Evolutionary conservation across 768 basidiomycete species (phyloP), one percentile per base, ranked within the genome.

Genomic region (Dioszegia crocea): DNA sequence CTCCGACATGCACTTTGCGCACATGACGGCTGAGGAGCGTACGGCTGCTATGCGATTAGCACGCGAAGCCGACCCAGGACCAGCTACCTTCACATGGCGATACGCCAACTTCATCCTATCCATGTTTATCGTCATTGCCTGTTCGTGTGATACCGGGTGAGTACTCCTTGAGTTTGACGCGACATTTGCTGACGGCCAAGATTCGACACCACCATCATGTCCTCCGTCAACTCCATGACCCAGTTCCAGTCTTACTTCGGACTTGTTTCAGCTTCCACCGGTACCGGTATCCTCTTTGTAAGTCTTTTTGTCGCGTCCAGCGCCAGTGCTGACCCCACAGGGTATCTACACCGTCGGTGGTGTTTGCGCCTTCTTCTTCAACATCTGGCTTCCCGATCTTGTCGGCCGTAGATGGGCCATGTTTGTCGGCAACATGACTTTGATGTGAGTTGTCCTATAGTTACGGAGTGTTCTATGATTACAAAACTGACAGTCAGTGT

Each of bases 191-290:
- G 6, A 6, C 8, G 33, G 33, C 33, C n/a, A n/a, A 33, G 33
- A 6, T 83, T 84, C 60, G 82, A 83, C 65, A 79, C 80, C 14
- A 83, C 83, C 40, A 81, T 82, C 49, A 82, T 83, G 82, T 78
- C 80, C 33, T 81, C 81, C 53, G 80, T 82, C 70, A 82, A 83
- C 64, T 77, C 77, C 52, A 83, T 83, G 82, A 60, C 67, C 31
- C 73, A 74, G 48, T 74, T 68, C 60, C 82, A 82, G 61, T 12
- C 27, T 19, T 84, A 80, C 64, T 83, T 84, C 62, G 80, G 79
- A 27, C 57, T 83, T 76, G 70, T 61, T 4, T 75, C 78, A 29
- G 79, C 81, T 52, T 79, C 81, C 16, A 75, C 78, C 14, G 80
- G 79, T 62, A 82, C 82, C 16, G 65, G 81, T 30, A 82, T 83